Evolutionary conservation across 2,329 filamentous ascomycete species (phyloP), one percentile per base, ranked within the genome.

Genomic region (Sporothrix brasiliensis): DNA sequence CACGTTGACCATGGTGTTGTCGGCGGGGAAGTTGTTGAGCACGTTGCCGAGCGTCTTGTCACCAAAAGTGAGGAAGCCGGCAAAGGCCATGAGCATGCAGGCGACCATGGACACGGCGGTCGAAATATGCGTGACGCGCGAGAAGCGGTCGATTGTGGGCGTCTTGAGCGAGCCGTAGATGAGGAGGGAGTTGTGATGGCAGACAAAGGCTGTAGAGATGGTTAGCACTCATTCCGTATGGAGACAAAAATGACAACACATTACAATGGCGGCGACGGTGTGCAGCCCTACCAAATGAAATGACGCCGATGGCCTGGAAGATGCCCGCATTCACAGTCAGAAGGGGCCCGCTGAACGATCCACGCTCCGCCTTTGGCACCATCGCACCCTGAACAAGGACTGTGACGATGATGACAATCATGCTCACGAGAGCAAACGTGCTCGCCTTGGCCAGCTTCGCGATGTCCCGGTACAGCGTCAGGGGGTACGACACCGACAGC

Each of bases 401-500:
- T 0, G 95, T 95, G 66, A 93, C 77, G 68, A 99, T 86, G 76
- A 99, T 99, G 72, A 98, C 83, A 71, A 89, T 77, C 95, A 99
- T 99, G 82, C 93, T 97, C 74, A 97, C 85, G 70, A 99, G 86
- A 39, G 95, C 95, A 76, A 98, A 84, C 10, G 94, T 95, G 77
- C 93, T 97, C 76, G 95, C 95, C 86, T 97, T 98, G 61, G 95
- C 93, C 78, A 99, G 85, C 93, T 98, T 98, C 70, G 95, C 91
- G 81, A 99, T 99, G 80, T 99, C 95, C 76, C 95, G 87, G 82
- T 99, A 99, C 69, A 99, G 82, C 68, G 93, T 96, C 77, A 99
- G 82, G 5, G 95, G 95, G 78, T 92, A 98, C 70, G 94, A 97
- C 73, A 98, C 85, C 49, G 91, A 90, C 77, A 97, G 79, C 66